Conservation (phyloP, 2,329 filamentous ascomycete species). For the Botrytis tulipae region DNA sequence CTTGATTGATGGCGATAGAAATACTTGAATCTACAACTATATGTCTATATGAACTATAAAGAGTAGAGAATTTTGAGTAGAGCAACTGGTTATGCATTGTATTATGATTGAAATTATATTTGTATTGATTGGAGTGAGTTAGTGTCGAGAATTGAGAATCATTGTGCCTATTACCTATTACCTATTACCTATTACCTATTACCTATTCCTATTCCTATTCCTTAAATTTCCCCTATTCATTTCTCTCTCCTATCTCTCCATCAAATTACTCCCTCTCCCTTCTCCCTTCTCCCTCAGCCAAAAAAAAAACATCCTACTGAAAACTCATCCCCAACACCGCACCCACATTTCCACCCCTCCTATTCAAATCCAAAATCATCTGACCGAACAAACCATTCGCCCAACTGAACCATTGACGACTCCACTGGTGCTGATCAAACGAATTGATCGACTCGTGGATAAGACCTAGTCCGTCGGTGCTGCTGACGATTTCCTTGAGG, state of each 20-base stretch:
- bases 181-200: not conserved
- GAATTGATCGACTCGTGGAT: slow-evolving; percentile 50
- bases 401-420: slow-evolving; percentile 70
- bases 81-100: not conserved
- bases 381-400: slow-evolving; percentile 86
- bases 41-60: no score
- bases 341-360: slow-evolving; percentile 62
- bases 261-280: no score
- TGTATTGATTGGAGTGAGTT: not conserved
- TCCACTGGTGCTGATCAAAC: slow-evolving; percentile 44
- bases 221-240: not conserved
- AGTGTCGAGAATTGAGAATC: not conserved
- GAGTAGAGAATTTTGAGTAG: not conserved
- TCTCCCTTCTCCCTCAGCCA: no score
- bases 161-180: not conserved
- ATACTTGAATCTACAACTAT: not conserved
- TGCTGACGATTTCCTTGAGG: slow-evolving; percentile 34
- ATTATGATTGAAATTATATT: not conserved
- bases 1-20: not conserved
- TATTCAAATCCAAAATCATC: slow-evolving; percentile 72
- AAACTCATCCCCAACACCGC: slow-evolving; percentile 52
- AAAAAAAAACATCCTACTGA: slow-evolving; percentile 37
- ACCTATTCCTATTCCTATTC: not conserved
- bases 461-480: slow-evolving; percentile 41
- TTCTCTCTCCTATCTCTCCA: not conserved